Base-by-base conservation (phyloP, 768 basidiomycete genomes). In the Guyanaporus albipodus region DNA sequence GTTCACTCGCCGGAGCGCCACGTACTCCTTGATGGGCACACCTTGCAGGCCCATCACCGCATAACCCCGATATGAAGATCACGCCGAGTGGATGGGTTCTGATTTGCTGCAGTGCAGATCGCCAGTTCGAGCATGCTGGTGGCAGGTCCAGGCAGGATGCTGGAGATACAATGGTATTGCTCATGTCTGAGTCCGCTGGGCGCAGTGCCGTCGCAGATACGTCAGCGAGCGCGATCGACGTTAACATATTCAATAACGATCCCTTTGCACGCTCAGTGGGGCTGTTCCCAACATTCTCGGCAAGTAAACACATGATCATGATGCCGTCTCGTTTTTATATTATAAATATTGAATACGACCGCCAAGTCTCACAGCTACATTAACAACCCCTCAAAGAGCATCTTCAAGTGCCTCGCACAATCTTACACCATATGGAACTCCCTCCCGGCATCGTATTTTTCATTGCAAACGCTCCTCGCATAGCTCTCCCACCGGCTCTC, bases 361-460 rank as follows among this genome's bases (percentile, higher is more conserved):
- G 7, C 27, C 27, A 28, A 28, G 11, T 11, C 27, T 28, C 11
- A 11, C 17, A 27, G 11, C 28, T 24, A 49, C 40, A 34, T 35
- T 17, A 19, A 10, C n/a, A 43, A 31, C n/a, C n/a, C n/a, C n/a
- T n/a, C n/a, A n/a, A n/a, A n/a, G n/a, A n/a, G n/a, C n/a, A n/a
- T n/a, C n/a, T n/a, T n/a, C n/a, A n/a, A n/a, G n/a, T n/a, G n/a
- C n/a, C n/a, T n/a, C n/a, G n/a, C n/a, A n/a, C n/a, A n/a, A n/a
- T n/a, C n/a, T n/a, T n/a, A n/a, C n/a, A n/a, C n/a, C n/a, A 29
- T 45, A 67, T 65, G 62, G 46, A 52, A n/a, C 54, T 70, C 1
- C 67, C 70, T 6, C 70, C 70, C 8, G 68, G 70, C 26, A 53
- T 66, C 32, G 47, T 56, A 14, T 64, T 61, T 38, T 39, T 68